These are phyloP conservation scores for Hypoxylon sp. DNA, from an alignment of 2,329 filamentous ascomycete species.

Conservation along the genomic window DNA sequence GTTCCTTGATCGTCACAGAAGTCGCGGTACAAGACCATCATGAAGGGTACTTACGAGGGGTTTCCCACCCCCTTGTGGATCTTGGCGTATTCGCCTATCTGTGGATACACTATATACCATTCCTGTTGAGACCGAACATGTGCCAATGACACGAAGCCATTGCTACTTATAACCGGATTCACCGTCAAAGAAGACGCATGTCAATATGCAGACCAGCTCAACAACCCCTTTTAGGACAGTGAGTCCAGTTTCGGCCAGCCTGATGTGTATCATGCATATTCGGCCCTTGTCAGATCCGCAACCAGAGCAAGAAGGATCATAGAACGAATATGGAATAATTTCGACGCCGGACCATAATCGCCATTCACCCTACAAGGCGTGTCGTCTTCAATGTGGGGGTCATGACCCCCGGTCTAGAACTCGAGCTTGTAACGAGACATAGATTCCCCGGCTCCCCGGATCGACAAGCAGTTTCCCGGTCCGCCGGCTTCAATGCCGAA, in stretches of 20 bases:
- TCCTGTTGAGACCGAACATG: constrained; percentile 12
- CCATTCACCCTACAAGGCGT: constrained; percentile 27
- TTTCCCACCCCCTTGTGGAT: constrained; percentile 9
- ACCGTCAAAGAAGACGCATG: constrained; percentile 19
- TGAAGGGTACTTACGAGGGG: constrained; percentile 8
- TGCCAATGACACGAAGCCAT: constrained; percentile 26
- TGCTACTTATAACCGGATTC: constrained; percentile 13
- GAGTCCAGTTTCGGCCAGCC: constrained; percentile 24
- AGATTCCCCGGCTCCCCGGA: constrained; percentile 32
- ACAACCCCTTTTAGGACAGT: constrained; percentile 16
- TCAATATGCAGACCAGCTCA: constrained; percentile 15
- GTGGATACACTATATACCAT: constrained; percentile 33
- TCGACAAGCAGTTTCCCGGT: constrained; percentile 33
- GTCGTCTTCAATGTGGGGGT: constrained; percentile 36
- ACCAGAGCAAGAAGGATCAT: constrained; percentile 25
- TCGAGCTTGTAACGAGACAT: constrained; percentile 17
- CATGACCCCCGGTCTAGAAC: constrained; percentile 27
- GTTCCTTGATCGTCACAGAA: constrained; percentile 38
- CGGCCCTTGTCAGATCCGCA: constrained; percentile 39
- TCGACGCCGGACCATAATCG: constrained; percentile 13
- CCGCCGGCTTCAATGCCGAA: constrained; percentile 42
- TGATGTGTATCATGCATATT: constrained; percentile 38
- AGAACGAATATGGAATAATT: constrained; percentile 37
- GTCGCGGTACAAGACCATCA: constrained; percentile 41
- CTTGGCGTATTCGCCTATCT: constrained; percentile 40